Evolutionary conservation across 2,329 filamentous ascomycete genomes (phyloP), one percentile per base, ranked within the genome.

Genomic region (Davidsoniella virescens): DNA sequence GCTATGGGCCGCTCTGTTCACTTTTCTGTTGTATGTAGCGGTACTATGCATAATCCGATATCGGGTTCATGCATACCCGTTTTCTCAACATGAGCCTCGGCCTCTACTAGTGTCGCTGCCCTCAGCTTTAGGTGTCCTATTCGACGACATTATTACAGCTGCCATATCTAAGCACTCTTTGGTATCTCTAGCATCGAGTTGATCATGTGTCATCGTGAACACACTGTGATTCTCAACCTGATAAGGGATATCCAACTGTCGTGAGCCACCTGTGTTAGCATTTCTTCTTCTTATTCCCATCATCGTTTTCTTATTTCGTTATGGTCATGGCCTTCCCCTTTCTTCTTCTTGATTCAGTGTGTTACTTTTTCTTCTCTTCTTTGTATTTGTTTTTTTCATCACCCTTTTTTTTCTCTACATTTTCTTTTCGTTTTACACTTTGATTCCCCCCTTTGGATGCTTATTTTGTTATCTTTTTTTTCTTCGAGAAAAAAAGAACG

Each of bases 61-160:
- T 20, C 49, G 49, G 5, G 25, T 50, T 12, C 47, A 51, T 23
- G 53, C 47, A 7, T 50, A 50, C 43, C 46, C 49, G 26, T 54
- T 54, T 47, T 47, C 36, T 25, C 41, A 40, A 16, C 17, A 47
- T 25, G 42, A 29, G 57, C 55, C 39, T 16, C 18, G 26, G 29
- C 18, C 48, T 16, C 39, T 53, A 17, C 18, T 47, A 25, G 48
- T 33, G 18, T 46, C 38, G 17, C 37, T 53, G 33, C 40, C 48
- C 7, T 9, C n/a, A 37, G 52, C 48, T 12, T 12, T 50, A 5
- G n/a, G 41, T 14, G 42, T 37, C 18, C 17, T 53, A 54, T 54
- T 54, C 53, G 54, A 56, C 29, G 51, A 59, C 57, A 55, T 55
- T 39, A 18, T 23, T 5, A 39, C 14, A 14, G 37, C 38, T 23